Percentiles rank a stretch among this genome's conserved stretches.
Conservation (phyloP, 2,329 filamentous ascomycete species). For the Chrysosporium queenslandicum region DNA sequence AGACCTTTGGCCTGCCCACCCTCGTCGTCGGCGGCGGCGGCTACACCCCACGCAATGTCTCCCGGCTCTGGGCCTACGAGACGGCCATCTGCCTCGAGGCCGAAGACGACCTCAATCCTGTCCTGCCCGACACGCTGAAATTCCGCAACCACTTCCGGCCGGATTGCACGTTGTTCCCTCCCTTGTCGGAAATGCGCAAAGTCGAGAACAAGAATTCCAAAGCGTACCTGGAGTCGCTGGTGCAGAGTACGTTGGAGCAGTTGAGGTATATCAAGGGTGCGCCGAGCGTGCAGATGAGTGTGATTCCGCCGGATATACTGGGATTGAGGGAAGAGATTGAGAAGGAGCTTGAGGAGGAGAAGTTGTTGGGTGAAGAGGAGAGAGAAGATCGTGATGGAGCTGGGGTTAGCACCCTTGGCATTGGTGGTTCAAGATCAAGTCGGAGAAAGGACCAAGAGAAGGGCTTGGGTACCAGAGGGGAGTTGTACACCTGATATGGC, state of each 20-base stretch:
- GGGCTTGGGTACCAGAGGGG: conserved; percentile 25
- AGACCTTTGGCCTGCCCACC: conserved; percentile 66
- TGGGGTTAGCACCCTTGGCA: conserved; percentile 11
- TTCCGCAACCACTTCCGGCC: conserved; percentile 84
- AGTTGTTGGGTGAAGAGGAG: conserved; percentile 30
- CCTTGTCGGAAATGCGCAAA: conserved; percentile 59
- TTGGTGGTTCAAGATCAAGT: conserved; percentile 13
- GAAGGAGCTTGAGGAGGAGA: conserved; percentile 39
- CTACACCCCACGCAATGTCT: conserved; percentile 93
- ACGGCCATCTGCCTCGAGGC: conserved; percentile 79
- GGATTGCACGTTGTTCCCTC: conserved; percentile 78
- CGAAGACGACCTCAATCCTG: conserved; percentile 57
- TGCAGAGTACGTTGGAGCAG: conserved; percentile 73
- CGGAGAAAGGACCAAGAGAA: conserved; percentile 30
- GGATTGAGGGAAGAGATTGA: conserved; percentile 43
- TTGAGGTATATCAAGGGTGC: conserved; percentile 73
- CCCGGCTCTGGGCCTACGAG: conserved; percentile 93
- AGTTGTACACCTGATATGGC: conserved; percentile 27
- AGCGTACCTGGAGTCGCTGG: conserved; percentile 64
- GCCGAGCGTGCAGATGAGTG: conserved; percentile 75
- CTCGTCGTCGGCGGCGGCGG: conserved; percentile 90
- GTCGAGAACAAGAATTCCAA: conserved; percentile 69
- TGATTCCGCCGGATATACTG: conserved; percentile 66
- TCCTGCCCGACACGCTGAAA: conserved; percentile 69
- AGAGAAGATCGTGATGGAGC: conserved; percentile 31